phyloP scores from a whole-genome alignment of 495 filamentous ascomycete genomes.

The Pyrenula aspistea region DNA sequence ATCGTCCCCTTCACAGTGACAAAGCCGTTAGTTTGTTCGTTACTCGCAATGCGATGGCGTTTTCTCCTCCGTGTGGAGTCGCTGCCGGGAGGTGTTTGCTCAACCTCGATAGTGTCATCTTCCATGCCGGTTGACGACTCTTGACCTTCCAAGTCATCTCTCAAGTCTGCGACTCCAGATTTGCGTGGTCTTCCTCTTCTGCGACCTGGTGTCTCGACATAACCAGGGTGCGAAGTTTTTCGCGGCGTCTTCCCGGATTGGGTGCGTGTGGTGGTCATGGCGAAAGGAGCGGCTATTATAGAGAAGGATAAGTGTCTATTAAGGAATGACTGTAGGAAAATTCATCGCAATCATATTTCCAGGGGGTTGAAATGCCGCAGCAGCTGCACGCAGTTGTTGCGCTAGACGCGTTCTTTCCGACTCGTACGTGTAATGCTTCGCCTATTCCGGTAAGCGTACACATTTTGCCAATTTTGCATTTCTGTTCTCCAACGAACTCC shows the following conservation, averaged over 20 bases:
- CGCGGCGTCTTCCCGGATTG: conserved; percentile 39
- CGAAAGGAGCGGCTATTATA: background rate
- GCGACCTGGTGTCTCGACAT: conserved; percentile 43
- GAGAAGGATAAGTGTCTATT: background rate
- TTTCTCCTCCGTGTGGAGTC: conserved; percentile 9
- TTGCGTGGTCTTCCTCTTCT: conserved; percentile 19
- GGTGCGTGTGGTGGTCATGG: conserved; percentile 34
- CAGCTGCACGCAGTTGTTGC: too few relatives aligned
- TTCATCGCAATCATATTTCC: too few relatives aligned
- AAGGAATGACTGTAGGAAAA: background rate
- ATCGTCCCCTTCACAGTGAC: conserved; percentile 32
- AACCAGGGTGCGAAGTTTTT: conserved; percentile 42
- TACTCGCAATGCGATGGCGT: conserved; percentile 12
- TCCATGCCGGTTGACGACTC: background rate
- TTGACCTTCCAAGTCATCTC: conserved; percentile 5
- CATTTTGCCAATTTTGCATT: too few relatives aligned
- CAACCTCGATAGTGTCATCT: background rate
- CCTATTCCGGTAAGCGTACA: too few relatives aligned
- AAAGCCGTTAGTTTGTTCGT: conserved; percentile 27
- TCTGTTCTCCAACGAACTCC: too few relatives aligned
- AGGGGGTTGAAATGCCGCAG: too few relatives aligned
- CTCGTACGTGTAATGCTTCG: too few relatives aligned
- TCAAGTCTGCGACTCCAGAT: conserved; percentile 18
- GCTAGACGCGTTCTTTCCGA: too few relatives aligned
- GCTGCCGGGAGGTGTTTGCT: conserved; percentile 13